Evolutionary conservation across 1,284 basidiomycete species (phyloP).

Genomic region (Cutaneotrichosporon daszewskae): DNA sequence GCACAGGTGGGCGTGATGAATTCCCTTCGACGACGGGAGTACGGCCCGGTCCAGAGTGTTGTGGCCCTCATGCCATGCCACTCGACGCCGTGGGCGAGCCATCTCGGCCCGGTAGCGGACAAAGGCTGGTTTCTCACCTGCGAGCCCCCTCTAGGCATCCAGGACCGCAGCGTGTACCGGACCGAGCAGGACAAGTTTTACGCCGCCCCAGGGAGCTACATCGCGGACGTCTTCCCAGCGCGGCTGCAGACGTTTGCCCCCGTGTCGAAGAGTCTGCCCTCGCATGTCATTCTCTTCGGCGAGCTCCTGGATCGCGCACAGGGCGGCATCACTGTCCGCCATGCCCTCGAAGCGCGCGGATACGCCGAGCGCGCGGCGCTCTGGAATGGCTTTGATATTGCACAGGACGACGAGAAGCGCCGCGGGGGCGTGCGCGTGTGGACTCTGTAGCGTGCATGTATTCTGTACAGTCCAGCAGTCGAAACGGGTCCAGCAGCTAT

Average conservation of each 20-base stretch:
- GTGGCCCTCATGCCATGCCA: slow-evolving; percentile 96
- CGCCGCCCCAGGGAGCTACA: slow-evolving; percentile 61
- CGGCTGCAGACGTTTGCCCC: not conserved
- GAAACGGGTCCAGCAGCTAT: too few species aligned
- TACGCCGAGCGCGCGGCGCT: slow-evolving; percentile 58
- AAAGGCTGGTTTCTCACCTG: slow-evolving; percentile 76
- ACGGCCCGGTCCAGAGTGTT: slow-evolving; percentile 50
- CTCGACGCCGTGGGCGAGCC: slow-evolving; percentile 90
- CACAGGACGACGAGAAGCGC: slow-evolving; percentile 73
- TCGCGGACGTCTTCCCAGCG: slow-evolving; percentile 55
- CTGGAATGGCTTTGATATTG: slow-evolving; percentile 58
- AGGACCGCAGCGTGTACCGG: slow-evolving; percentile 51
- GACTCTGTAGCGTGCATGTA: not conserved
- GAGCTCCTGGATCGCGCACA: slow-evolving; percentile 52
- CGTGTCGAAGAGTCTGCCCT: slow-evolving; percentile 56
- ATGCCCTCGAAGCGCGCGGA: slow-evolving; percentile 55
- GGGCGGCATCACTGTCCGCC: slow-evolving; percentile 14
- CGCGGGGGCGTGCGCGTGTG: slow-evolving; percentile 62
- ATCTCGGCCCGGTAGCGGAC: slow-evolving; percentile 61
- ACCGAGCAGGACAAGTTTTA: slow-evolving; percentile 87
- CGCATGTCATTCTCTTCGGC: slow-evolving; percentile 73
- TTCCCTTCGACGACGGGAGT: slow-evolving; percentile 23
- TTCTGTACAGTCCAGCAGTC: too few species aligned
- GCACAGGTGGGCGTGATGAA: slow-evolving; percentile 70
- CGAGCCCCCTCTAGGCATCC: slow-evolving; percentile 66